Evolutionary conservation across 768 basidiomycete genomes (phyloP).

Genomic region (Leccinum truebloodii): DNA sequence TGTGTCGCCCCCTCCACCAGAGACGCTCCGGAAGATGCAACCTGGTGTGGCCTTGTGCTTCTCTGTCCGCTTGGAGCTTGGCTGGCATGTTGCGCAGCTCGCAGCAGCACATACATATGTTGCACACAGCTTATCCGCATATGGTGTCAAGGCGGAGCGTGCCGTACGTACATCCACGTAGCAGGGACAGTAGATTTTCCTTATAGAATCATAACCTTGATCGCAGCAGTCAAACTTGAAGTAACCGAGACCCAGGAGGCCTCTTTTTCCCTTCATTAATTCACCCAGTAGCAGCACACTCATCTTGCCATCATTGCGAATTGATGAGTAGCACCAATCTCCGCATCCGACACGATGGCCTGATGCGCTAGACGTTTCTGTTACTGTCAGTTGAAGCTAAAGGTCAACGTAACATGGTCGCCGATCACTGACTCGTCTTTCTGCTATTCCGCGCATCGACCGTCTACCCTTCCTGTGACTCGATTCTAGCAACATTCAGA

Average conservation of each 20-base stretch:
- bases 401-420: not conserved
- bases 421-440: slow-evolving; percentile 39
- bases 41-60: slow-evolving; percentile 63
- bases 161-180: too few species aligned
- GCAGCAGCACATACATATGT: slow-evolving; percentile 69
- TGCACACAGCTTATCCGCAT: too few species aligned
- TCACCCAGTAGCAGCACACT: slow-evolving; percentile 52
- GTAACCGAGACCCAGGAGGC: not conserved
- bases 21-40: slow-evolving; percentile 40
- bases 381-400: slow-evolving; percentile 80
- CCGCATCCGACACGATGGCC: slow-evolving; percentile 77
- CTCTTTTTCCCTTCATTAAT: slow-evolving; percentile 34
- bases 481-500: slow-evolving; percentile 3
- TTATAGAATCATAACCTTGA: too few species aligned
- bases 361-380: slow-evolving; percentile 96
- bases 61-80: slow-evolving; percentile 88
- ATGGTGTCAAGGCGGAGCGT: too few species aligned
- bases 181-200: too few species aligned
- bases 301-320: slow-evolving; percentile 83
- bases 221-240: too few species aligned
- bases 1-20: slow-evolving; percentile 41
- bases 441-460: slow-evolving; percentile 96
- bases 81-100: slow-evolving; percentile 92
- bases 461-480: slow-evolving; percentile 85
- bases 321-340: slow-evolving; percentile 86